These are phyloP conservation scores for Brettanomyces custersianus DNA, from an alignment of 805 yeast genomes.

Conservation along the genomic window DNA sequence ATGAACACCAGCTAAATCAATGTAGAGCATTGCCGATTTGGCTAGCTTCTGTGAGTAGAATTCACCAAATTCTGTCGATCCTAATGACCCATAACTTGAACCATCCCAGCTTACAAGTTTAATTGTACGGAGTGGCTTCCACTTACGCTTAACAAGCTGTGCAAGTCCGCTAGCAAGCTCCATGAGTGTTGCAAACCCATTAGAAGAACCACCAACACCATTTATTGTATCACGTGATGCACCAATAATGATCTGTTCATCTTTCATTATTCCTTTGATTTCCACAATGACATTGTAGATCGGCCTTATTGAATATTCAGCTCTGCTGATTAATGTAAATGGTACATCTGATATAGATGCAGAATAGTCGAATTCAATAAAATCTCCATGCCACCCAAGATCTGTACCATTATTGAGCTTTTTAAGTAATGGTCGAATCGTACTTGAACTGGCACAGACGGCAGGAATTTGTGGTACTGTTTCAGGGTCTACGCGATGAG, in stretches of 20 bases:
- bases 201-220: conserved; percentile 43
- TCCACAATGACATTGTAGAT: conserved; percentile 41
- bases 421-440: conserved; percentile 32
- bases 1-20: conserved; percentile 44
- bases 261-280: conserved; percentile 46
- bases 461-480: conserved; percentile 46
- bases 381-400: conserved; percentile 31
- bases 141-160: conserved; percentile 34
- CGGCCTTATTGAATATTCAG: conserved; percentile 32
- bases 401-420: conserved; percentile 30
- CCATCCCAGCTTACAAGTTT: conserved; percentile 35
- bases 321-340: no score
- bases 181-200: conserved; percentile 40
- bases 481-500: conserved; percentile 31
- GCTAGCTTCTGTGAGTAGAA: conserved; percentile 31
- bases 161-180: conserved; percentile 46
- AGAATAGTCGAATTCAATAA: conserved; percentile 33
- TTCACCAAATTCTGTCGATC: conserved; percentile 51
- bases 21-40: conserved; percentile 38
- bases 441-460: conserved; percentile 38
- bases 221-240: conserved; percentile 45
- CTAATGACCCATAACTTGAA: conserved; percentile 40
- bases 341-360: no score
- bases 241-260: conserved; percentile 47
- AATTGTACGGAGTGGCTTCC: conserved; percentile 33